Evolutionary conservation across 2,329 filamentous ascomycete genomes (phyloP).

Genomic region (Venturia pyrina): DNA sequence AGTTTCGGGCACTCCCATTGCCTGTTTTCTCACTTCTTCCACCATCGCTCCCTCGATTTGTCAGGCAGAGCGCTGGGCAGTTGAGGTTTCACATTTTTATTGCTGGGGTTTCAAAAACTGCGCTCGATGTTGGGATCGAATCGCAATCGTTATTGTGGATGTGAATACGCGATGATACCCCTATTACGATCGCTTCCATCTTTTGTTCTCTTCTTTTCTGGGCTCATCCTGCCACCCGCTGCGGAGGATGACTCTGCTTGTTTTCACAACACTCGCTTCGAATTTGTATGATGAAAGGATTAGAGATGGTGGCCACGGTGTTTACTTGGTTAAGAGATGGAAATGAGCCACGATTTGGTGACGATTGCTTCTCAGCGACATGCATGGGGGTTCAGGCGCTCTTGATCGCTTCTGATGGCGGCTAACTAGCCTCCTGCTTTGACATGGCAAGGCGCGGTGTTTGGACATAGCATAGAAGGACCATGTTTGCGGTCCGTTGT

Average conservation of each 20-base stretch:
- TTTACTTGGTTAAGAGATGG: neutral
- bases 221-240: neutral
- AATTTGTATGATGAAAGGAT: neutral
- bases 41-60: neutral
- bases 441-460: neutral
- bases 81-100: neutral
- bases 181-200: slow-evolving; percentile 5
- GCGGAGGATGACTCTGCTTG: neutral
- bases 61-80: neutral
- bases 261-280: neutral
- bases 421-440: neutral
- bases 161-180: neutral
- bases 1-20: neutral
- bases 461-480: neutral
- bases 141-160: neutral
- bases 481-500: neutral
- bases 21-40: neutral
- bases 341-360: neutral
- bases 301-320: neutral
- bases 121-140: neutral
- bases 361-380: neutral
- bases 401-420: neutral
- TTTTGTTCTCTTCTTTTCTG: neutral
- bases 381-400: neutral
- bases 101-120: neutral